Conservation (phyloP, 2,329 filamentous ascomycete genomes). For the Monilinia fructicola region DNA sequence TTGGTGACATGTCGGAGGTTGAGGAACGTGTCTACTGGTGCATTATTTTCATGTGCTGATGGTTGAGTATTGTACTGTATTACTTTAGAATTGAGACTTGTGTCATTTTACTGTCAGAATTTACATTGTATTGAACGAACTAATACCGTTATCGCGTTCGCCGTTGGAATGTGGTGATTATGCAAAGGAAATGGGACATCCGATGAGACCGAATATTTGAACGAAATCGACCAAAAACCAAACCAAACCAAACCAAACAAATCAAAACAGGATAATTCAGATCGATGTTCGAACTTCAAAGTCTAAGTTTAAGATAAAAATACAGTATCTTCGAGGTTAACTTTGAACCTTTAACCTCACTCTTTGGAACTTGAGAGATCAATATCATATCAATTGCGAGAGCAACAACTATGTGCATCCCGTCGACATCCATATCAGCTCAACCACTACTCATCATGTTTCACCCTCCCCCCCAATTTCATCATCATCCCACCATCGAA, state of each 20-base stretch:
- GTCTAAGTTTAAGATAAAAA: background rate
- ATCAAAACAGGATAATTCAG: too few relatives aligned
- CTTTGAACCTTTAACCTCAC: background rate
- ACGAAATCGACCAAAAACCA: background rate
- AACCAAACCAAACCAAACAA: background rate
- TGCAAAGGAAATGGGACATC: background rate
- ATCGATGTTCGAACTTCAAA: background rate
- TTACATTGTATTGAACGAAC: background rate
- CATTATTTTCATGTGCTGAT: background rate
- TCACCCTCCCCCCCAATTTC: constrained; percentile 8
- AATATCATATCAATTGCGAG: background rate
- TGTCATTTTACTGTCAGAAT: background rate
- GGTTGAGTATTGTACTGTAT: background rate
- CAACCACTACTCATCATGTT: background rate
- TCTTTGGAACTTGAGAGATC: background rate
- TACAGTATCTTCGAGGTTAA: background rate
- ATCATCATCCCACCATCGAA: constrained; percentile 4
- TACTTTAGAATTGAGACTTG: background rate
- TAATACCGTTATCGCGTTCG: background rate
- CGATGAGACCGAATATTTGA: background rate
- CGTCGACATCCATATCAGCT: background rate
- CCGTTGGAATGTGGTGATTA: background rate
- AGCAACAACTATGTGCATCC: constrained; percentile 1
- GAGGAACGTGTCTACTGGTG: background rate
- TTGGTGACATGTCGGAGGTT: background rate